These are phyloP conservation scores for Hapsidospora chrysogenum DNA, from an alignment of 495 filamentous ascomycete genomes.

Conservation along the genomic window DNA sequence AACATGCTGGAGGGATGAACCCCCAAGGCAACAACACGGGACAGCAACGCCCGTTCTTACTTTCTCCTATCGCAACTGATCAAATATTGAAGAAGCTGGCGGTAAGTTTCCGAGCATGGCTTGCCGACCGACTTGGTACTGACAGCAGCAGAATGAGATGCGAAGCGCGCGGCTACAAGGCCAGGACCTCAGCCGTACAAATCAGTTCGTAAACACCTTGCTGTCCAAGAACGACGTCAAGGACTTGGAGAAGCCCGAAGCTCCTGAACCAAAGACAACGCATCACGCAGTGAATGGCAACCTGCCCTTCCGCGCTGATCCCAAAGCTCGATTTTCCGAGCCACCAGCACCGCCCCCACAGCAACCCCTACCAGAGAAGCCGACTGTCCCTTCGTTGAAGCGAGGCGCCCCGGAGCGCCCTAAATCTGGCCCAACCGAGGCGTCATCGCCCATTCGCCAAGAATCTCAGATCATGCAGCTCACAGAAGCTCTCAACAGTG, in stretches of 20 bases:
- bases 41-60: conserved; percentile 44
- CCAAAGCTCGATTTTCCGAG: conserved; percentile 64
- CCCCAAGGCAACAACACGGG: conserved; percentile 33
- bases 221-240: conserved; percentile 57
- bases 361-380: conserved; percentile 81
- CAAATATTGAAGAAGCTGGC: conserved; percentile 87
- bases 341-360: conserved; percentile 84
- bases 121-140: conserved; percentile 2
- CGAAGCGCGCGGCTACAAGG: conserved; percentile 74
- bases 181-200: conserved; percentile 64
- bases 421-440: conserved; percentile 33
- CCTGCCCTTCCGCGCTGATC: conserved; percentile 32
- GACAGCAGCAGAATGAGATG: conserved; percentile 53
- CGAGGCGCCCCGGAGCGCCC: conserved; percentile 60
- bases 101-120: conserved; percentile 35
- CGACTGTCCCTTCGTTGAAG: conserved; percentile 55
- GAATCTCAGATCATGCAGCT: conserved; percentile 63
- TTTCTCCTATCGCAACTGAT: conserved; percentile 79
- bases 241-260: conserved; percentile 35
- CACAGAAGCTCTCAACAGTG: conserved; percentile 61
- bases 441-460: conserved; percentile 40
- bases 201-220: conserved; percentile 61
- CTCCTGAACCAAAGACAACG: conserved; percentile 22
- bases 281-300: conserved; percentile 21
- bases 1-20: conserved; percentile 40